These are phyloP conservation scores for Penicillium sp. DNA, from an alignment of 2,329 filamentous ascomycete species.

Conservation along the genomic window DNA sequence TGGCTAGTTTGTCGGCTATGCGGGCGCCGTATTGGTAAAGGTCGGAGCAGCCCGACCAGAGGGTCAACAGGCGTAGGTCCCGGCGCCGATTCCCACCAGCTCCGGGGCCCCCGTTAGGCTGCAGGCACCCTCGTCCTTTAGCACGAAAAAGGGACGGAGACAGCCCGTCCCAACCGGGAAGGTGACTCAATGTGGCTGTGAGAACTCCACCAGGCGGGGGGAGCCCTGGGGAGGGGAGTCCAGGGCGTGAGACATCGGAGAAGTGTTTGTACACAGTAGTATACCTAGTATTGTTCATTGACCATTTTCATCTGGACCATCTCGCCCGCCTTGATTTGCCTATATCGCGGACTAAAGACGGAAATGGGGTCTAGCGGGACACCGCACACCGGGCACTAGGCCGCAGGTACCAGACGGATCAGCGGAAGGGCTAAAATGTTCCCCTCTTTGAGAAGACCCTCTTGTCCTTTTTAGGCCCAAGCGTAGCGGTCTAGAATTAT, in stretches of 20 bases:
- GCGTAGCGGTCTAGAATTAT: conserved; percentile 15
- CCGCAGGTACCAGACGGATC: conserved; percentile 10
- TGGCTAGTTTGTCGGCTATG: conserved; percentile 46
- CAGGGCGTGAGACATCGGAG: conserved; percentile 6
- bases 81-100: not conserved
- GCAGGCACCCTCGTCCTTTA: conserved; percentile 2
- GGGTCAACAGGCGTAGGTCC: not conserved
- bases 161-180: conserved; percentile 3
- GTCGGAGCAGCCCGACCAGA: not conserved
- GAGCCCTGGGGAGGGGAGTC: not conserved
- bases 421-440: not conserved
- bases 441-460: not conserved
- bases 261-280: conserved; percentile 15
- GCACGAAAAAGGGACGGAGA: conserved; percentile 4
- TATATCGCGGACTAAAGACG: not conserved
- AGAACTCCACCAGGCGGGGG: conserved; percentile 2
- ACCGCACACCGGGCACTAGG: conserved; percentile 1
- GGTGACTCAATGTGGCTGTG: conserved; percentile 13
- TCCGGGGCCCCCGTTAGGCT: not conserved
- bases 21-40: conserved; percentile 47
- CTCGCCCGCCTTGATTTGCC: not conserved
- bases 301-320: conserved; percentile 1
- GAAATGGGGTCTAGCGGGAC: not conserved
- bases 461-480: not conserved
- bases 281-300: conserved; percentile 9